A percentile compares a stretch with the other conserved stretches of the same genome.
Conservation (phyloP, 2,329 filamentous ascomycete species). For the Sporothrix pseudoabietina region DNA sequence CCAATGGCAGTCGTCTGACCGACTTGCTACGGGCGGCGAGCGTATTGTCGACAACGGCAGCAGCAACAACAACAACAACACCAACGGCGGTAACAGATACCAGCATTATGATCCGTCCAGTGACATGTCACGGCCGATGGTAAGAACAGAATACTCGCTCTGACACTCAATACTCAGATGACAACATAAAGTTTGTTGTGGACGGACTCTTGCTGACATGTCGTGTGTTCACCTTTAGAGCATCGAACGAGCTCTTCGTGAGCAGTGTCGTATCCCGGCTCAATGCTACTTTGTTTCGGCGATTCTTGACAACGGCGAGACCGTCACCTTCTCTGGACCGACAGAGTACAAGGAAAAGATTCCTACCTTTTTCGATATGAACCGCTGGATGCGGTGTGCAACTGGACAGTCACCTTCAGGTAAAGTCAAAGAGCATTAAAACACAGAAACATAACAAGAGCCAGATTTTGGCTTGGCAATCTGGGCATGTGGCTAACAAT, state of each 20-base stretch:
- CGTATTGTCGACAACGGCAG: conserved; percentile 24
- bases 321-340: conserved; percentile 51
- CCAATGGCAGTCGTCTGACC: conserved; percentile 35
- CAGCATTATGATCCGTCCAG: conserved; percentile 33
- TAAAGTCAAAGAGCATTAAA: conserved; percentile 37
- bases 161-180: not conserved
- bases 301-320: conserved; percentile 51
- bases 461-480: not conserved
- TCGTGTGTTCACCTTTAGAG: conserved; percentile 24
- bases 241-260: conserved; percentile 55
- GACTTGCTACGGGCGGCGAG: conserved; percentile 32
- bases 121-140: conserved; percentile 37
- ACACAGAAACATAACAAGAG: not conserved
- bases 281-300: conserved; percentile 57
- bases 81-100: conserved; percentile 26
- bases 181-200: not conserved
- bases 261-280: conserved; percentile 55
- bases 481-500: not conserved
- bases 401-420: conserved; percentile 44
- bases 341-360: conserved; percentile 46
- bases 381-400: conserved; percentile 45
- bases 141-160: conserved; percentile 21
- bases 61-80: conserved; percentile 20
- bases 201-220: conserved; percentile 17
- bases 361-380: conserved; percentile 51